These are phyloP conservation scores for Talaromyces albobiverticillius DNA, from an alignment of 2,329 filamentous ascomycete species.

Conservation along the genomic window DNA sequence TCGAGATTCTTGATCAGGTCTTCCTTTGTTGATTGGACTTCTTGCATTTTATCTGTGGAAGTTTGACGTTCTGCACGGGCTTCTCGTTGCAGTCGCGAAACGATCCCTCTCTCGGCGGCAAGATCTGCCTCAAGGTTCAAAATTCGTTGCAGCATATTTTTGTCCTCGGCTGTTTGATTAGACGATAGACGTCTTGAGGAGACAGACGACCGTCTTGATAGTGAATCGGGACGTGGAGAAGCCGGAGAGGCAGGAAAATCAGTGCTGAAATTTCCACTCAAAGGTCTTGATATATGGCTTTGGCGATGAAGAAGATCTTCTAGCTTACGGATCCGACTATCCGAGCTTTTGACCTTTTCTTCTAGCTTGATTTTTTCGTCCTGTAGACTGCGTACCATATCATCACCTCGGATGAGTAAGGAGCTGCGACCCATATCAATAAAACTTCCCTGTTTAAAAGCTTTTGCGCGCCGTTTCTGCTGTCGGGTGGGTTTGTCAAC, in stretches of 20 bases:
- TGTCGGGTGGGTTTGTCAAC: slow-evolving; percentile 79
- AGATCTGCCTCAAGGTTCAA: slow-evolving; percentile 75
- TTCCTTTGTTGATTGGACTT: slow-evolving; percentile 86
- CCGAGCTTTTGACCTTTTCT: slow-evolving; percentile 73
- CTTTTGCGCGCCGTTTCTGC: slow-evolving; percentile 81
- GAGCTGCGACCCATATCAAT: slow-evolving; percentile 90
- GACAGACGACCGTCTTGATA: slow-evolving; percentile 58
- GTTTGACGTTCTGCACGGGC: slow-evolving; percentile 58
- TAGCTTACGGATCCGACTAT: slow-evolving; percentile 83
- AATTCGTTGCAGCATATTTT: slow-evolving; percentile 60
- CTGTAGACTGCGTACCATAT: slow-evolving; percentile 71
- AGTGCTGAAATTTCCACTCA: slow-evolving; percentile 48
- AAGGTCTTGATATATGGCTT: slow-evolving; percentile 54
- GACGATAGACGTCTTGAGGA: slow-evolving; percentile 61
- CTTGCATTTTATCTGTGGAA: slow-evolving; percentile 68
- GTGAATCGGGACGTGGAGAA: slow-evolving; percentile 37
- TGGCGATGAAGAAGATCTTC: slow-evolving; percentile 92
- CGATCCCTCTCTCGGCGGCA: slow-evolving; percentile 66
- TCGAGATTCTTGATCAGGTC: slow-evolving; percentile 95
- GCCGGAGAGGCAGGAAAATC: slow-evolving; percentile 41
- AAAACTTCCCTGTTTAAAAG: slow-evolving; percentile 94
- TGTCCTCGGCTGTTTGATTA: slow-evolving; percentile 59
- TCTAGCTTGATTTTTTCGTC: slow-evolving; percentile 77
- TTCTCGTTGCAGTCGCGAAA: slow-evolving; percentile 67
- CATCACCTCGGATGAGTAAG: slow-evolving; percentile 80